These are phyloP conservation scores for Pyrenula massariospora DNA, from an alignment of 495 filamentous ascomycete species.

Conservation along the genomic window DNA sequence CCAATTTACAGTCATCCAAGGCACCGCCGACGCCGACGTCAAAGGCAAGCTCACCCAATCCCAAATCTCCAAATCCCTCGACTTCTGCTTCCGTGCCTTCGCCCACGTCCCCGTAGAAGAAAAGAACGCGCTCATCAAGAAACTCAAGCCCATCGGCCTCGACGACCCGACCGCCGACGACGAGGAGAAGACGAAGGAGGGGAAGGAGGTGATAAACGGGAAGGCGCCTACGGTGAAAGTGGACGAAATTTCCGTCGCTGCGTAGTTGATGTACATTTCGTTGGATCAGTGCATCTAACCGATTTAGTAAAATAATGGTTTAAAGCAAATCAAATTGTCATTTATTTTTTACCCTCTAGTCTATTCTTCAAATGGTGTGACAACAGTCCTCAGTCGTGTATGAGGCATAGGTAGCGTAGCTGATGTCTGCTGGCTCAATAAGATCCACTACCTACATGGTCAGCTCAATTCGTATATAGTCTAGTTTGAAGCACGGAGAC, in stretches of 20 bases:
- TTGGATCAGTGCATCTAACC: no score
- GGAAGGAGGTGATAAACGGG: neutral
- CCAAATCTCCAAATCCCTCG: constrained; percentile 21
- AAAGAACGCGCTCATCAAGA: constrained; percentile 12
- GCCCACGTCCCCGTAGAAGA: constrained; percentile 11
- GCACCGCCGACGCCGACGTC: constrained; percentile 20
- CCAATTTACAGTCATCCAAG: constrained; percentile 23
- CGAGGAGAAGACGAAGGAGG: neutral
- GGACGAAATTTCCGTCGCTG: neutral
- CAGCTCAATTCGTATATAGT: no score
- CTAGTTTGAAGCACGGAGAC: no score
- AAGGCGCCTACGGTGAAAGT: neutral
- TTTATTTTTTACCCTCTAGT: no score
- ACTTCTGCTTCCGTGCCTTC: constrained; percentile 25
- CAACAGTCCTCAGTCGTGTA: no score
- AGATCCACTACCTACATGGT: no score
- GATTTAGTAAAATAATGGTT: no score
- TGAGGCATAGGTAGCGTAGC: no score
- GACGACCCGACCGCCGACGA: constrained; percentile 2
- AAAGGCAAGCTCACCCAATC: constrained; percentile 17
- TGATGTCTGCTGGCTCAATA: no score
- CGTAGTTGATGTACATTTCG: neutral
- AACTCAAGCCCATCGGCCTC: constrained; percentile 8
- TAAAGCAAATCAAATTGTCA: no score
- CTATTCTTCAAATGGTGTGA: no score